Percentiles rank a stretch among this genome's conserved stretches.
Conservation (phyloP, 1,284 basidiomycete species). For the Cerioporus squamosus region DNA sequence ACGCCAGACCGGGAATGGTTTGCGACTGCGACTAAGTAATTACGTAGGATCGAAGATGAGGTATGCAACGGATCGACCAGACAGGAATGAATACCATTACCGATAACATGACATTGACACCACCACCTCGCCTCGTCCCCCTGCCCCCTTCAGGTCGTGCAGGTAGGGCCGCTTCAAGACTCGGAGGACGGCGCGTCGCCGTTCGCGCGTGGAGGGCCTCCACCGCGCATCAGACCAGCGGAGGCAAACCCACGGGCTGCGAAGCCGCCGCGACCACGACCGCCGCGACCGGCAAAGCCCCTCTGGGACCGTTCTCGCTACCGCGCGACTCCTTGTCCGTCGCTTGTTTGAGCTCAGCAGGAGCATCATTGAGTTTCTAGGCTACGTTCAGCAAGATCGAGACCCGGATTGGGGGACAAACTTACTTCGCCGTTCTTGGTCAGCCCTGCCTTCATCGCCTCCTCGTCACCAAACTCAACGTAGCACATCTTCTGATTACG, state of each 20-base stretch:
- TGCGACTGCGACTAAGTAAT: slow-evolving; percentile 12
- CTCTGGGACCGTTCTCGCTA: slow-evolving; percentile 40
- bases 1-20: neutral
- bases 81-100: slow-evolving; percentile 1
- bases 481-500: slow-evolving; percentile 69
- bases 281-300: slow-evolving; percentile 51
- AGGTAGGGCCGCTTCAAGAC: slow-evolving; percentile 9
- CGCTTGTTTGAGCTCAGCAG: slow-evolving; percentile 70
- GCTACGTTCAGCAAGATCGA: slow-evolving; percentile 5
- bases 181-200: slow-evolving; percentile 33
- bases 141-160: neutral
- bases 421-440: slow-evolving; percentile 72
- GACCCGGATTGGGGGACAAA: slow-evolving; percentile 2
- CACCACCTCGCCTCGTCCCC: neutral
- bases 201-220: slow-evolving; percentile 33
- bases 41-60: slow-evolving; percentile 14
- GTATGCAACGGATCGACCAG: slow-evolving; percentile 9
- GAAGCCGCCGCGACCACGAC: slow-evolving; percentile 59
- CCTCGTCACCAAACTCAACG: slow-evolving; percentile 87
- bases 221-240: slow-evolving; percentile 63
- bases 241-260: slow-evolving; percentile 67
- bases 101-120: slow-evolving; percentile 1
- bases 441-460: slow-evolving; percentile 77
- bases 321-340: slow-evolving; percentile 64
- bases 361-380: slow-evolving; percentile 69